Percentiles rank a stretch among this genome's conserved stretches.
These are phyloP conservation scores for Fraxinus sp. DNA, from an alignment of 305 asterid genomes.

Conservation along the genomic window DNA sequence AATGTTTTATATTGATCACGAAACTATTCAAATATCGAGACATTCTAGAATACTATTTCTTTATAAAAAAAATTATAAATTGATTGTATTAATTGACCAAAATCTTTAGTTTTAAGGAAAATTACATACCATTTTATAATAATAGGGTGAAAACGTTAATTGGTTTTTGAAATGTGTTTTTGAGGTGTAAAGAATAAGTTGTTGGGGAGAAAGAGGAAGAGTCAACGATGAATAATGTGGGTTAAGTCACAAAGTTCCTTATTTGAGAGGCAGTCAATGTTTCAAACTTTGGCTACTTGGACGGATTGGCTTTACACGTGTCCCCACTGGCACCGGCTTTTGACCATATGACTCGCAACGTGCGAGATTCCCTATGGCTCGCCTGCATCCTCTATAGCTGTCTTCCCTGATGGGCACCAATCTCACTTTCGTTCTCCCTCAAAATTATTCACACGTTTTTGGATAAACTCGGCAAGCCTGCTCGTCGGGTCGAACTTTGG, in stretches of 20 bases:
- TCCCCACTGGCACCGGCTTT: conserved; percentile 78
- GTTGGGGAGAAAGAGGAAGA: background rate
- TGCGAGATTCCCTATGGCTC: conserved; percentile 41
- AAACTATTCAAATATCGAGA: background rate
- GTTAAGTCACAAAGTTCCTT: conserved; percentile 16
- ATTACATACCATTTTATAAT: background rate
- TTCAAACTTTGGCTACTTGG: conserved; percentile 26
- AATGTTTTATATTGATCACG: background rate
- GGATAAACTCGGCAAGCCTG: background rate
- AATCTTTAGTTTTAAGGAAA: background rate
- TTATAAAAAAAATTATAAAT: background rate
- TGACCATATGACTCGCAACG: conserved; percentile 63
- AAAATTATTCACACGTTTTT: background rate
- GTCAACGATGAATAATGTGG: conserved; percentile 32
- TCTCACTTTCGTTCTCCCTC: conserved; percentile 10
- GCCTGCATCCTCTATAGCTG: conserved; percentile 19
- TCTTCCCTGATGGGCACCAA: conserved; percentile 16
- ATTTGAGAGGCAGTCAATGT: conserved; percentile 33
- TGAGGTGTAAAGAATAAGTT: background rate
- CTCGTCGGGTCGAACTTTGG: background rate
- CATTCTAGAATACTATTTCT: background rate
- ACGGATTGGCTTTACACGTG: conserved; percentile 40
- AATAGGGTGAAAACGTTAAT: background rate
- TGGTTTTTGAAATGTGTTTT: background rate
- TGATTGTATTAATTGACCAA: background rate